phyloP scores from a whole-genome alignment of 768 basidiomycete species.

The Austroboletus festivus region DNA sequence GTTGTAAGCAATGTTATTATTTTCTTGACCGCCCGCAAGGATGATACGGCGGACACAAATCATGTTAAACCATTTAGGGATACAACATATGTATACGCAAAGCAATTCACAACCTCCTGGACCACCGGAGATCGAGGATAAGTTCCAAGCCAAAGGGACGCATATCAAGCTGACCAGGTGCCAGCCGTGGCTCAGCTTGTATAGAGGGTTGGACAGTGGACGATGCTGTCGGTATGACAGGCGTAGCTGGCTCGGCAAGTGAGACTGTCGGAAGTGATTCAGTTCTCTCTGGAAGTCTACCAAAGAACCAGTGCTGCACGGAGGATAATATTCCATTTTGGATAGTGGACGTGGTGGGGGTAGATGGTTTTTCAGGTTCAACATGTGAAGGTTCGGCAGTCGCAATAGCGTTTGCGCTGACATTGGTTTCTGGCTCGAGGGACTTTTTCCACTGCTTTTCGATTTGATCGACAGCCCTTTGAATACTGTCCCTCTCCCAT shows the following conservation, averaged over 20 bases:
- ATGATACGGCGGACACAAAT: constrained; percentile 10
- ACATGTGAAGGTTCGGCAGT: constrained; percentile 14
- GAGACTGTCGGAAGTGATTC: not conserved
- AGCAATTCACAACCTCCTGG: constrained; percentile 21
- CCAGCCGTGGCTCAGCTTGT: constrained; percentile 18
- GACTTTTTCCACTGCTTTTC: constrained; percentile 29
- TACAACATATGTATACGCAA: constrained; percentile 19
- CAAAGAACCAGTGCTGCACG: constrained; percentile 26
- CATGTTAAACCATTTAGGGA: constrained; percentile 10
- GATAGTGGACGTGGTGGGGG: not conserved
- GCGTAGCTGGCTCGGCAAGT: not conserved
- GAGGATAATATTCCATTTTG: constrained; percentile 22
- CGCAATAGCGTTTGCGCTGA: constrained; percentile 31
- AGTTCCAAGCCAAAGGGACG: constrained; percentile 69
- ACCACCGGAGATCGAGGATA: constrained; percentile 75
- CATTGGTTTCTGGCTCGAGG: constrained; percentile 18
- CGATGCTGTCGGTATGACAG: constrained; percentile 6
- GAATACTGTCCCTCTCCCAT: constrained; percentile 71
- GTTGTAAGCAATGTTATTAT: too few species aligned
- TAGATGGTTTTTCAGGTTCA: constrained; percentile 15
- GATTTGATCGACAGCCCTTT: constrained; percentile 38
- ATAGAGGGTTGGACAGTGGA: constrained; percentile 8
- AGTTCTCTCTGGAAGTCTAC: constrained; percentile 6
- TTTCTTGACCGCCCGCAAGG: not conserved
- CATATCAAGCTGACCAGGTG: constrained; percentile 64